Evolutionary conservation across 2,329 filamentous ascomycete genomes (phyloP).

Genomic region (Parafenestella ontariensis): DNA sequence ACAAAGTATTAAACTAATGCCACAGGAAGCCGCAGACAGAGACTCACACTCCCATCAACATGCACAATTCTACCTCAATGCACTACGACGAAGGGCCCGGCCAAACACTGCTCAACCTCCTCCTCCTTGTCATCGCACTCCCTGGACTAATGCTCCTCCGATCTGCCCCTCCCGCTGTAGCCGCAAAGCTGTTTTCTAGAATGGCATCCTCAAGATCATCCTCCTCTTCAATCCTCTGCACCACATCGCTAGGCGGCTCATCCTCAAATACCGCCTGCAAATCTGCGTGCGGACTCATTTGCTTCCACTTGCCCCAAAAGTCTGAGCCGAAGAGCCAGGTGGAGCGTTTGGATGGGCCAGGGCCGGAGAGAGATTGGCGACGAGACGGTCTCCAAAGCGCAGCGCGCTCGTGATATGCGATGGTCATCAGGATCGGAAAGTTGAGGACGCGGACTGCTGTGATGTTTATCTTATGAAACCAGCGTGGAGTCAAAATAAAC

Average conservation of each 20-base stretch:
- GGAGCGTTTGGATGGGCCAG: constrained; percentile 48
- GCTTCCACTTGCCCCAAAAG: constrained; percentile 66
- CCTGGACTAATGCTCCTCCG: constrained; percentile 42
- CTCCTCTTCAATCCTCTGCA: constrained; percentile 57
- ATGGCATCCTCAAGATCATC: constrained; percentile 56
- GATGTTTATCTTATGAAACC: constrained; percentile 92
- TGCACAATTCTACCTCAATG: neutral
- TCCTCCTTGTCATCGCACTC: constrained; percentile 37
- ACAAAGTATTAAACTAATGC: neutral
- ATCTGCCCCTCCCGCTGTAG: constrained; percentile 13
- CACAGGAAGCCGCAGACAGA: neutral
- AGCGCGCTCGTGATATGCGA: constrained; percentile 74
- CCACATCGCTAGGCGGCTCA: constrained; percentile 66
- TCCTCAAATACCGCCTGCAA: constrained; percentile 76
- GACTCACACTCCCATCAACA: neutral
- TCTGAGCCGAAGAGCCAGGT: constrained; percentile 55
- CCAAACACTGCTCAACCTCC: constrained; percentile 47
- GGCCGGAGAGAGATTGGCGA: constrained; percentile 30
- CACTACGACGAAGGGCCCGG: constrained; percentile 27
- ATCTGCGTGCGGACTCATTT: constrained; percentile 73
- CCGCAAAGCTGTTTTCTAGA: constrained; percentile 51
- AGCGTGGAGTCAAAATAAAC: constrained; percentile 77
- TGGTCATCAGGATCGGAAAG: constrained; percentile 74
- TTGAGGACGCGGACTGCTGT: constrained; percentile 76
- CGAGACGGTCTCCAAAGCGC: constrained; percentile 67